phyloP scores from a whole-genome alignment of 495 filamentous ascomycete genomes.

The Chlorociboria aeruginascens region DNA sequence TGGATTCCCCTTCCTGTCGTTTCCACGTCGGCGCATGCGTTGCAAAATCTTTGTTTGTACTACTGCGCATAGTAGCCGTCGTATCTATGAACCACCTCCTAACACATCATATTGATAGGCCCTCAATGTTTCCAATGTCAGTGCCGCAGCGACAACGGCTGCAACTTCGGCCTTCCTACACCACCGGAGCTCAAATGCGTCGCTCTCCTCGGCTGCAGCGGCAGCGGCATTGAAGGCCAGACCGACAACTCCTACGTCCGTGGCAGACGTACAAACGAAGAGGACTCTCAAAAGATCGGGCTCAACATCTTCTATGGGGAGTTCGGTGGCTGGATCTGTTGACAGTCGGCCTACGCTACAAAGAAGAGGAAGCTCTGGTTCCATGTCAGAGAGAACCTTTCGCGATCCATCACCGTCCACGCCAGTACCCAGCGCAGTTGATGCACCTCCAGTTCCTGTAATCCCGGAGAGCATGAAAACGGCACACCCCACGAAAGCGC shows the following conservation, averaged over 20 bases:
- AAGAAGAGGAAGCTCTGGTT: constrained; percentile 57
- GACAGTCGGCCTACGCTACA: constrained; percentile 32
- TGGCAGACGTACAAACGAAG: constrained; percentile 77
- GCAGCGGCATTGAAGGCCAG: constrained; percentile 70
- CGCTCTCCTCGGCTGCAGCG: constrained; percentile 72
- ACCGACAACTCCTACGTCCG: constrained; percentile 60
- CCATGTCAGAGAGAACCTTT: constrained; percentile 81
- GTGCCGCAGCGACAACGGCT: constrained; percentile 60
- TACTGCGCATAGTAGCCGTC: background rate
- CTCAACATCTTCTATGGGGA: constrained; percentile 56
- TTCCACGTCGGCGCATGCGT: too few relatives aligned
- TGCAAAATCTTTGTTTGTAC: too few relatives aligned
- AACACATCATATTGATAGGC: constrained; percentile 32
- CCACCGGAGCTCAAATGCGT: constrained; percentile 47
- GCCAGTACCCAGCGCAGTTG: constrained; percentile 22
- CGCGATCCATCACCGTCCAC: constrained; percentile 52
- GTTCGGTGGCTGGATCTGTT: constrained; percentile 28
- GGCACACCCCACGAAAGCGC: constrained; percentile 16
- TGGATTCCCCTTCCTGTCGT: background rate
- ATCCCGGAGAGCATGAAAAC: constrained; percentile 41
- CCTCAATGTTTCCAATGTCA: constrained; percentile 45
- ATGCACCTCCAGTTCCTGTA: constrained; percentile 62
- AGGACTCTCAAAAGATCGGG: constrained; percentile 61
- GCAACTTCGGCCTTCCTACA: constrained; percentile 70
- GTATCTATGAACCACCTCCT: constrained; percentile 6